Evolutionary conservation across 106 monocot species (phyloP), one percentile per base, ranked within the genome.

Genomic region (Dioscorea zingiberensis): DNA sequence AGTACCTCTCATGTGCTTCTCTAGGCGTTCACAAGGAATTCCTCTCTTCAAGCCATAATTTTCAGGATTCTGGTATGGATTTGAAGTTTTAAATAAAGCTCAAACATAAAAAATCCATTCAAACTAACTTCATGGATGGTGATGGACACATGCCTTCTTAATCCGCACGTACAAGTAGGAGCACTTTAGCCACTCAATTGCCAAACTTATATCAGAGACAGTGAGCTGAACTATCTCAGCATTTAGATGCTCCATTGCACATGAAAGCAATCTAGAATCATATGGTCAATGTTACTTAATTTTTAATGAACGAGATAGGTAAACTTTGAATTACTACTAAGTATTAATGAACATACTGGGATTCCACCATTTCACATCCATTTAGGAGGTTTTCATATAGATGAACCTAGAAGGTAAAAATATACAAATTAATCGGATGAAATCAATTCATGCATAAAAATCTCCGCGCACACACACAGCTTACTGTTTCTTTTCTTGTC

Each of bases 361-460:
- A 97, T 79, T 97, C 95, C 61, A 97, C 91, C 88, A 88, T 91
- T 78, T 97, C 95, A 77, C 95, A 91, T 65, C 95, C 95, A 79
- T 79, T 97, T 62, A 97, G 60, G 47, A 97, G 83, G 74, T 91
- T 97, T 70, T 97, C 95, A 64, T 97, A 97, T 57, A 97, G 73
- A 79, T 97, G 88, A 29, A 91, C 91, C 95, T 97, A 71, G 17
- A 62, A 70, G 25, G 56, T 16, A 53, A 53, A 44, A 32, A 66
- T 10, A 38, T 10, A 38, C 38, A 38, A 38, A 38, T 0, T 10
- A 6, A 38, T 38, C 3, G 10, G 38, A 38, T 38, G 0, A 6
- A 6, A 38, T 13, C 26, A 8, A 47, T 11, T 13, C 14, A 48
- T 60, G 28, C 19, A 18, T 51, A 15, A 13, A 16, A 13, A 51